Conservation (phyloP, 441 rosid species). For the Populus hybrid region DNA sequence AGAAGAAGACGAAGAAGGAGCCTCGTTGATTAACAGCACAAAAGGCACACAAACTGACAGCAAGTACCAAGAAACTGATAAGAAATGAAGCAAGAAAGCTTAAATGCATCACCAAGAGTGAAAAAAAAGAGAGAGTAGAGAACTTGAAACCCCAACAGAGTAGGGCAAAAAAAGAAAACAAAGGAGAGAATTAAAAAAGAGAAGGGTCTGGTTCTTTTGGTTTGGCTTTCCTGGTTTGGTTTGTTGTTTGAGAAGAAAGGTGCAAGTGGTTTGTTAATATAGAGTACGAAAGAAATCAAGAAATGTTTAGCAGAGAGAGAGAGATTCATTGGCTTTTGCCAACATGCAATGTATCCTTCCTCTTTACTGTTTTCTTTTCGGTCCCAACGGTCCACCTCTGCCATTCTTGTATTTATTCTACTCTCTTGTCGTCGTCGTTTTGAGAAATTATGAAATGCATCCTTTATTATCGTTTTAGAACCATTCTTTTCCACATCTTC, state of each 20-base stretch:
- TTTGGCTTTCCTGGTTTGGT: neutral
- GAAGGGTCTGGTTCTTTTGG: neutral
- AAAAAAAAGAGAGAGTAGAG: neutral
- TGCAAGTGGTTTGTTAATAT: neutral
- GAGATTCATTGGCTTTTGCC: slow-evolving; percentile 31
- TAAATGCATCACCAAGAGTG: slow-evolving; percentile 37
- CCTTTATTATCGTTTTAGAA: neutral
- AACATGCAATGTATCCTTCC: slow-evolving; percentile 55
- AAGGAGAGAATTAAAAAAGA: neutral
- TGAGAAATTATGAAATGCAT: neutral
- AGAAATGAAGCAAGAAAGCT: slow-evolving; percentile 20
- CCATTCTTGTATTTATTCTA: neutral
- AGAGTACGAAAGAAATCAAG: slow-evolving; percentile 1
- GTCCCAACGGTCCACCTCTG: slow-evolving; percentile 16
- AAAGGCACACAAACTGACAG: slow-evolving; percentile 12
- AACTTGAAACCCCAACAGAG: slow-evolving; percentile 40
- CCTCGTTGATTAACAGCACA: slow-evolving; percentile 18
- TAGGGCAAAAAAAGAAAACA: slow-evolving; percentile 42
- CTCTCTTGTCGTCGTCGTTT: neutral
- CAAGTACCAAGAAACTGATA: slow-evolving; percentile 13
- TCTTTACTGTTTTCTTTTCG: slow-evolving; percentile 13
- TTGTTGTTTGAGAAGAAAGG: neutral
- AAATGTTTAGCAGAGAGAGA: neutral
- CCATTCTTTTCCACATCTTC: neutral
- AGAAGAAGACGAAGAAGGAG: slow-evolving; percentile 17